A percentile compares a stretch with the other conserved stretches of the same genome.
phyloP scores from a whole-genome alignment of 805 yeast species.

The Teunomyces aglyptinius region DNA sequence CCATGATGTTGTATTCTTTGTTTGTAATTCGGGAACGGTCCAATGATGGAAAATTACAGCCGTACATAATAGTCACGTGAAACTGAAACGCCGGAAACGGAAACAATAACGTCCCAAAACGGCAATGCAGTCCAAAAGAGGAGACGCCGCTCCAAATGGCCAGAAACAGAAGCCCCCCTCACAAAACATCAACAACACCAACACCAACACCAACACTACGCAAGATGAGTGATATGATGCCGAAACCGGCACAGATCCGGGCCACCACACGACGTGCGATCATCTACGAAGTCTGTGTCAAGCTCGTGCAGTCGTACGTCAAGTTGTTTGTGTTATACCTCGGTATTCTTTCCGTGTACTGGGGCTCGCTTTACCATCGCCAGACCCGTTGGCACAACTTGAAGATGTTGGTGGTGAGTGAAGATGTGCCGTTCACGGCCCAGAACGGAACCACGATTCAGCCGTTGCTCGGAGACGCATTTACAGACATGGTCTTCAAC shows the following conservation, averaged over 20 bases:
- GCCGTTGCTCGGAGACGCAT: conserved; percentile 18
- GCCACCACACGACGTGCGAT: not conserved
- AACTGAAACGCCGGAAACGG: not conserved
- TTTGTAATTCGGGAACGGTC: not conserved
- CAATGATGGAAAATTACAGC: not conserved
- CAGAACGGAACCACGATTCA: conserved; percentile 17
- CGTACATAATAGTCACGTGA: not conserved
- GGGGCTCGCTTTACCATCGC: conserved; percentile 40
- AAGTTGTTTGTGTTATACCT: conserved; percentile 22
- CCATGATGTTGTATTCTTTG: not conserved
- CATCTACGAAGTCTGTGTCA: conserved; percentile 3
- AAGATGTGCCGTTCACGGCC: conserved; percentile 19
- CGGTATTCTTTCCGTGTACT: conserved; percentile 36
- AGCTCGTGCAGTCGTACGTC: conserved; percentile 17
- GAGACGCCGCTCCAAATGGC: too few species aligned
- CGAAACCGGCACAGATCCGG: not conserved
- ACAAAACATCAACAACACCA: too few species aligned
- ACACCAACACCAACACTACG: too few species aligned
- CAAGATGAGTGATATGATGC: not conserved
- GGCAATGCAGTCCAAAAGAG: too few species aligned
- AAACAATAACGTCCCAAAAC: not conserved
- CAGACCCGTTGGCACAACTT: conserved; percentile 29
- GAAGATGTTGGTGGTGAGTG: conserved; percentile 37
- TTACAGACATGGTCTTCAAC: conserved; percentile 15
- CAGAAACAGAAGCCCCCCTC: too few species aligned